These are phyloP conservation scores for Wallacemonas collosoma DNA, from an alignment of 208 protist genomes.

Conservation along the genomic window DNA sequence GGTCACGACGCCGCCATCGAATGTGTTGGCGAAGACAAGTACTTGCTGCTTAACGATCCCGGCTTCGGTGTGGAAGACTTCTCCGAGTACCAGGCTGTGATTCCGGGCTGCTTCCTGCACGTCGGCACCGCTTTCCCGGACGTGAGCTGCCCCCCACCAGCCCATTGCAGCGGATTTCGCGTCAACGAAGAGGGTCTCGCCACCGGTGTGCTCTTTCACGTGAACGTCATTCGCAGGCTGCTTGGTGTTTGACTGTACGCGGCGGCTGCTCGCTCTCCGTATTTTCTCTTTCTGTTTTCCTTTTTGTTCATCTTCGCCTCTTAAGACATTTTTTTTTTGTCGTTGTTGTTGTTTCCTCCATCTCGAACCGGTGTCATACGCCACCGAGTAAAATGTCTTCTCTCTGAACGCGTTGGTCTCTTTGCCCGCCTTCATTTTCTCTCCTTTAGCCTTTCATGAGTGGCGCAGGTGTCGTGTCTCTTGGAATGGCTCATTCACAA, in stretches of 20 bases:
- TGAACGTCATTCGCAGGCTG: slow-evolving; percentile 17
- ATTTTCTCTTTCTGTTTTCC: slow-evolving; percentile 19
- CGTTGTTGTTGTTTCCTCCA: too few species aligned
- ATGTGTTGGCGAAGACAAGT: slow-evolving; percentile 23
- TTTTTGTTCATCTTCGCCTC: background rate
- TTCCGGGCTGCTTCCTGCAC: slow-evolving; percentile 45
- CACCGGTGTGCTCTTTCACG: slow-evolving; percentile 38
- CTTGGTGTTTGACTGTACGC: background rate
- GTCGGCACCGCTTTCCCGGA: slow-evolving; percentile 30
- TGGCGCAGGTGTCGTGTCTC: too few species aligned
- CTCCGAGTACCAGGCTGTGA: slow-evolving; percentile 40
- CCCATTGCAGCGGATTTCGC: slow-evolving; percentile 37
- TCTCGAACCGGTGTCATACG: too few species aligned
- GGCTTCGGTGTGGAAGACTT: slow-evolving; percentile 59
- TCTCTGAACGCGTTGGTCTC: too few species aligned
- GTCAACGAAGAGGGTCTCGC: slow-evolving; percentile 37
- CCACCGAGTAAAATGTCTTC: too few species aligned
- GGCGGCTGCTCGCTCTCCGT: background rate
- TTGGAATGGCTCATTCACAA: background rate
- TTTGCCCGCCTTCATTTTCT: too few species aligned
- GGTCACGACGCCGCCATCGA: slow-evolving; percentile 1
- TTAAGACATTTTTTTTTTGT: too few species aligned
- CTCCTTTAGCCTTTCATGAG: too few species aligned
- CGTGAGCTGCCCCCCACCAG: slow-evolving; percentile 16
- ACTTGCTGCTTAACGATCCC: slow-evolving; percentile 30